These are phyloP conservation scores for Saturnispora quitensis DNA, from an alignment of 805 yeast species.

Conservation along the genomic window DNA sequence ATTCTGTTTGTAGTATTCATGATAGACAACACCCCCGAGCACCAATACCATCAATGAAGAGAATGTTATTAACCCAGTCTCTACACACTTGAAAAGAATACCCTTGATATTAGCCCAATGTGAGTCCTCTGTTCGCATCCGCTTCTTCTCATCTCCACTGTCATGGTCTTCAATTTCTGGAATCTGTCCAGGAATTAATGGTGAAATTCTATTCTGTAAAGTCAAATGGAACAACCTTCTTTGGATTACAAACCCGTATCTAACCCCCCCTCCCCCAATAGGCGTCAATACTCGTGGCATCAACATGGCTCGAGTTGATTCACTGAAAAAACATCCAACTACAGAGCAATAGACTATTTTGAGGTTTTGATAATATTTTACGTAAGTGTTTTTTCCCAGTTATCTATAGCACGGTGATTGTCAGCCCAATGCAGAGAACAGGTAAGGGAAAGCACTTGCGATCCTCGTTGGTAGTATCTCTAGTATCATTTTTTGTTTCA, in stretches of 20 bases:
- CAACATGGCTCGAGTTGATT: background rate
- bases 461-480: conserved; percentile 6
- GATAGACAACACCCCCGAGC: conserved; percentile 64
- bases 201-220: background rate
- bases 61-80: conserved; percentile 63
- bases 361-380: background rate
- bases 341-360: background rate
- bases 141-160: background rate
- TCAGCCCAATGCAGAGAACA: conserved; percentile 5
- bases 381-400: background rate
- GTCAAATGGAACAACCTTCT: background rate
- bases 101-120: background rate
- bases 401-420: background rate
- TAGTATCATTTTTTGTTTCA: conserved; percentile 7
- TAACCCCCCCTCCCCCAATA: background rate
- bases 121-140: background rate
- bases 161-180: background rate
- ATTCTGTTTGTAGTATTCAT: conserved; percentile 46
- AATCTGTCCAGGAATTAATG: background rate
- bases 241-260: background rate
- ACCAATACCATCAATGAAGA: conserved; percentile 63
- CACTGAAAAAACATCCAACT: background rate
- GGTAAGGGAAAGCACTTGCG: conserved; percentile 4
- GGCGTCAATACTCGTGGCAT: background rate
- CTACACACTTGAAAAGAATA: conserved; percentile 36